Evolutionary conservation across 2,329 filamentous ascomycete genomes (phyloP).

Genomic region (Botrytis fragariae): DNA sequence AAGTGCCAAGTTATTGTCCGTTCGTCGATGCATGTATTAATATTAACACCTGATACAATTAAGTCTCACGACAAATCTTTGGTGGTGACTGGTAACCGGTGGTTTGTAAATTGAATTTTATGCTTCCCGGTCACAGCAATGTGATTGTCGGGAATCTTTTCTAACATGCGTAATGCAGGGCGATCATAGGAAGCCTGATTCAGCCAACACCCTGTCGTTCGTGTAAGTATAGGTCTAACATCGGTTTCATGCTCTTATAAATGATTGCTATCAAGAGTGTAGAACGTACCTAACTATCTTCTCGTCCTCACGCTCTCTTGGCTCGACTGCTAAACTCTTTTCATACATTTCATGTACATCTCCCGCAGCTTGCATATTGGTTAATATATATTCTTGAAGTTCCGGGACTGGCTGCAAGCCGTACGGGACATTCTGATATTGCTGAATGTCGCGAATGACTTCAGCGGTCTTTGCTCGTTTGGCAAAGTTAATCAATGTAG

Average conservation of each 20-base stretch:
- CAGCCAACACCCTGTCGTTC: conserved; percentile 53
- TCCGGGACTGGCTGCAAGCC: conserved; percentile 84
- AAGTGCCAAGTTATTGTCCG: neutral
- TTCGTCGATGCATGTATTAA: neutral
- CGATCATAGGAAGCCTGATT: conserved; percentile 56
- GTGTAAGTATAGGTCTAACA: conserved; percentile 33
- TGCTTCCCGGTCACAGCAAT: neutral
- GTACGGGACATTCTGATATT: conserved; percentile 98
- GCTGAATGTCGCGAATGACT: conserved; percentile 96
- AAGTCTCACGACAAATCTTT: neutral
- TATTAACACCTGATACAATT: neutral
- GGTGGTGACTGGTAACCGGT: neutral
- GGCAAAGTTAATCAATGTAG: conserved; percentile 95
- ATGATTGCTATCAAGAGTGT: conserved; percentile 1
- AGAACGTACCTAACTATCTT: conserved; percentile 83
- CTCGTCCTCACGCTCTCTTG: conserved; percentile 94
- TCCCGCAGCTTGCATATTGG: conserved; percentile 91
- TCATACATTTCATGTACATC: conserved; percentile 99
- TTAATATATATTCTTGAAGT: conserved; percentile 93
- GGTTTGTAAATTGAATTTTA: neutral
- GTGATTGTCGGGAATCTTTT: neutral
- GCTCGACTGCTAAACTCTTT: conserved; percentile 89
- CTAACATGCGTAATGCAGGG: neutral
- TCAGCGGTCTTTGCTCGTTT: conserved; percentile 98
- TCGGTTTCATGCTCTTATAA: conserved; percentile 1